These are phyloP conservation scores for Helotiales sp. DNA, from an alignment of 2,329 filamentous ascomycete species.

Conservation along the genomic window DNA sequence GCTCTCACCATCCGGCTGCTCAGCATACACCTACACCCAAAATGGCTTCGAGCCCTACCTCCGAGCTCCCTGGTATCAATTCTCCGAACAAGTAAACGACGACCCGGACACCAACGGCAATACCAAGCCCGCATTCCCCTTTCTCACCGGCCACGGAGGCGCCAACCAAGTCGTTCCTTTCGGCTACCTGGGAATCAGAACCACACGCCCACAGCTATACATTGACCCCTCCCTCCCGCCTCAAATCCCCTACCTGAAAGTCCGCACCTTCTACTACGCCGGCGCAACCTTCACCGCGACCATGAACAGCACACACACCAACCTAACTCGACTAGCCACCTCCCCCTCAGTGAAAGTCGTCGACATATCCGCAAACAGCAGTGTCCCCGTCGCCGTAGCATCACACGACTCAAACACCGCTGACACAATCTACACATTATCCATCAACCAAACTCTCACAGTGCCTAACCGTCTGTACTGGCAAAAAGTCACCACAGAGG, in stretches of 20 bases:
- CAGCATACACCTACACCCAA: slow-evolving; percentile 69
- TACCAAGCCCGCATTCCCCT: slow-evolving; percentile 53
- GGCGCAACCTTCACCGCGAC: slow-evolving; percentile 65
- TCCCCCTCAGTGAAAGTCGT: slow-evolving; percentile 50
- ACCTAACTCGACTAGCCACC: slow-evolving; percentile 56
- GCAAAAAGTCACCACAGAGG: slow-evolving; percentile 56
- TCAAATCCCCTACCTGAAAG: slow-evolving; percentile 64
- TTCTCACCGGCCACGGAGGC: slow-evolving; percentile 73
- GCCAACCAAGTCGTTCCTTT: slow-evolving; percentile 70
- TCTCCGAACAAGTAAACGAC: slow-evolving; percentile 71
- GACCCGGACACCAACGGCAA: slow-evolving; percentile 61
- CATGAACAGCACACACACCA: slow-evolving; percentile 69
- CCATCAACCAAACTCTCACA: slow-evolving; percentile 54
- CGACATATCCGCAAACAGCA: slow-evolving; percentile 59
- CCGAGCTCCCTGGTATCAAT: slow-evolving; percentile 71
- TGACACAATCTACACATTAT: slow-evolving; percentile 51
- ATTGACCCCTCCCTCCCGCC: slow-evolving; percentile 64
- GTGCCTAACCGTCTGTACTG: slow-evolving; percentile 64
- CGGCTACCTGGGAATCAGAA: slow-evolving; percentile 68
- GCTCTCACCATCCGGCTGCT: slow-evolving; percentile 69
- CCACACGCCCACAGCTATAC: slow-evolving; percentile 63
- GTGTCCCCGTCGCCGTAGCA: slow-evolving; percentile 65
- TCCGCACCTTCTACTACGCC: slow-evolving; percentile 69
- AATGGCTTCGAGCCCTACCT: slow-evolving; percentile 68
- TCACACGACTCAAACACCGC: slow-evolving; percentile 49